A percentile compares a stretch with the other conserved stretches of the same genome.
These are phyloP conservation scores for Ganoderma leucocontextum DNA, from an alignment of 1,284 basidiomycete genomes.

Conservation along the genomic window DNA sequence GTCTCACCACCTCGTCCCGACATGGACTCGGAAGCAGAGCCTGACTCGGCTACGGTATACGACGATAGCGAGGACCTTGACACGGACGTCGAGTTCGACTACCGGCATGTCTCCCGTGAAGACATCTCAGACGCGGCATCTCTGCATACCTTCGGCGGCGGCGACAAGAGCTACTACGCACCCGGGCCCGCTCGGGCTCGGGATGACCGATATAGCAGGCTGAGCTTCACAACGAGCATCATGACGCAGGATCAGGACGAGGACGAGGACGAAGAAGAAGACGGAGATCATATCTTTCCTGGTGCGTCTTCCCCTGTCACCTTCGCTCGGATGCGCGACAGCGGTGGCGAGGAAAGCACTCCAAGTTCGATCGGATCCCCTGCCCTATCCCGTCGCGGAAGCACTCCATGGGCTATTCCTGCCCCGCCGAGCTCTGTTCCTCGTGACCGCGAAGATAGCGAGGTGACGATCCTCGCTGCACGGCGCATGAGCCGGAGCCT, in stretches of 20 bases:
- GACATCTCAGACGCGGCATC: conserved; percentile 54
- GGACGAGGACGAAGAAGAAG: conserved; percentile 46
- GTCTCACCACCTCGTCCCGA: conserved; percentile 24
- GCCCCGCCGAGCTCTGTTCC: conserved; percentile 13
- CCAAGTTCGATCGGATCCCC: conserved; percentile 27
- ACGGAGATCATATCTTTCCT: conserved; percentile 40
- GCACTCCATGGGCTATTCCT: conserved; percentile 38
- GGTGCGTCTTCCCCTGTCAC: conserved; percentile 38
- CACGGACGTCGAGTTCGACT: conserved; percentile 49
- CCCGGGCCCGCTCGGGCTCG: conserved; percentile 13
- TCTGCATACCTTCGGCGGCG: conserved; percentile 56
- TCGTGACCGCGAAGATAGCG: conserved; percentile 41
- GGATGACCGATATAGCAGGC: conserved; percentile 47
- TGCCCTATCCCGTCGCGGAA: conserved; percentile 33
- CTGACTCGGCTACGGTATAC: conserved; percentile 31
- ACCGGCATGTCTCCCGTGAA: conserved; percentile 33
- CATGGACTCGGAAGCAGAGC: conserved; percentile 33
- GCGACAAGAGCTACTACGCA: conserved; percentile 33
- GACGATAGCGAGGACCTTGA: conserved; percentile 43
- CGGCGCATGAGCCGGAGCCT: conserved; percentile 36
- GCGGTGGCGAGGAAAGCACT: conserved; percentile 28
- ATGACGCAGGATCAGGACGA: conserved; percentile 45
- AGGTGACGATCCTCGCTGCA: conserved; percentile 36
- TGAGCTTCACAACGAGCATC: conserved; percentile 17
- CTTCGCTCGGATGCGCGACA: conserved; percentile 33